phyloP scores from a whole-genome alignment of 1,139 yeast genomes.

The Torulaspora pretoriensis region DNA sequence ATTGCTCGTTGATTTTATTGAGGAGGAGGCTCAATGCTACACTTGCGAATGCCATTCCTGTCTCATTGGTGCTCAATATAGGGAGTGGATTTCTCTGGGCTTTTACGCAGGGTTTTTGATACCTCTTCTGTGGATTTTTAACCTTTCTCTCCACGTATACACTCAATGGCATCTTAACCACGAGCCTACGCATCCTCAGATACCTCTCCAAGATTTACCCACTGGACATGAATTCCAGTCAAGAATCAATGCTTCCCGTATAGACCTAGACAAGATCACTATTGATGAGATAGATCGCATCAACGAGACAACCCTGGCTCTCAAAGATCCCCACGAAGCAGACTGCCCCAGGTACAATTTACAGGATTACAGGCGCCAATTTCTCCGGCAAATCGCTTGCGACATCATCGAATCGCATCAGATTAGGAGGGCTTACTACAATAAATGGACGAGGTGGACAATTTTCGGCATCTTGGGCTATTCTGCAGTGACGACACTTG shows the following conservation, averaged over 20 bases:
- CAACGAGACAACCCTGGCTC: not conserved
- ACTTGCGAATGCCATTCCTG: slow-evolving; percentile 29
- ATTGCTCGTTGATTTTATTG: slow-evolving; percentile 19
- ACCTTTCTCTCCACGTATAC: slow-evolving; percentile 20
- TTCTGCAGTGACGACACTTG: not conserved
- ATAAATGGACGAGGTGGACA: slow-evolving; percentile 18
- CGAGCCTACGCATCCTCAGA: slow-evolving; percentile 14
- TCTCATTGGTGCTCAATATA: slow-evolving; percentile 5
- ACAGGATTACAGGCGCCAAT: slow-evolving; percentile 5
- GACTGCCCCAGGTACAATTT: not conserved
- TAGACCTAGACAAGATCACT: slow-evolving; percentile 2
- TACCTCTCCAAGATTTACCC: slow-evolving; percentile 24
- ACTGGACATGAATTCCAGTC: slow-evolving; percentile 22
- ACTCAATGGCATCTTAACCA: slow-evolving; percentile 18
- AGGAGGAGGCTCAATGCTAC: slow-evolving; percentile 13
- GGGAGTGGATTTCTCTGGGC: slow-evolving; percentile 12
- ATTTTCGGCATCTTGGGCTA: slow-evolving; percentile 13
- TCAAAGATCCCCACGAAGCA: not conserved
- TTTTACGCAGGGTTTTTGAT: slow-evolving; percentile 27
- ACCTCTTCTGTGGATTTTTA: slow-evolving; percentile 25
- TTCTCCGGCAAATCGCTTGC: slow-evolving; percentile 12
- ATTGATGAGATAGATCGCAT: slow-evolving; percentile 1
- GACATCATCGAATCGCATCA: slow-evolving; percentile 20
- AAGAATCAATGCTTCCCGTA: slow-evolving; percentile 6
- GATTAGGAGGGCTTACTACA: slow-evolving; percentile 11